Evolutionary conservation across 345 rosid genomes (phyloP).

Genomic region (Lepidium didymum): DNA sequence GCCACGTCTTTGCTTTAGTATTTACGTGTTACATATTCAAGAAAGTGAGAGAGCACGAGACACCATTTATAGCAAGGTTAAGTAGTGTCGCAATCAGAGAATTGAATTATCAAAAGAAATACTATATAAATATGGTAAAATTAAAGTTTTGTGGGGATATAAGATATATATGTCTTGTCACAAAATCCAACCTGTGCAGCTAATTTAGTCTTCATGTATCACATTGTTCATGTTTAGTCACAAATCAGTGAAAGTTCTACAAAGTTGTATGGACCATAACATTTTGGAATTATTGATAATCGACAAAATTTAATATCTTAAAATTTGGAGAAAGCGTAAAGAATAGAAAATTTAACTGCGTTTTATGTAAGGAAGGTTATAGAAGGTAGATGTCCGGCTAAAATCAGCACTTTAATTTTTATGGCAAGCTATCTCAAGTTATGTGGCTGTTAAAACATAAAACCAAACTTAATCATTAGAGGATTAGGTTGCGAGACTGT

Average conservation of each 20-base stretch:
- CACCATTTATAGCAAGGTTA: constrained; percentile 20
- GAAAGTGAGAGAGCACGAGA: constrained; percentile 10
- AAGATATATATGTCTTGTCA: constrained; percentile 19
- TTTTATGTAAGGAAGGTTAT: too few species aligned
- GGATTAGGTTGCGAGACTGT: too few species aligned
- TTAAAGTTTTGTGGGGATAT: constrained; percentile 16
- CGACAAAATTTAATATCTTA: background rate
- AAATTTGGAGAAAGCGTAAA: background rate
- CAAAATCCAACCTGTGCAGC: constrained; percentile 5
- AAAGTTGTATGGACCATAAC: constrained; percentile 2
- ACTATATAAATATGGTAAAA: background rate
- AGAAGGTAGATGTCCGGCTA: too few species aligned
- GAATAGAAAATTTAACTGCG: background rate
- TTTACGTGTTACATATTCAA: too few species aligned
- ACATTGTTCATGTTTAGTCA: constrained; percentile 8
- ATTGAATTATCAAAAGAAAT: constrained; percentile 8
- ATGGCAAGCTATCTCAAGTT: too few species aligned
- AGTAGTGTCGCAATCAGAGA: constrained; percentile 20
- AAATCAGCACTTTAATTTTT: too few species aligned
- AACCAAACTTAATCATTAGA: too few species aligned
- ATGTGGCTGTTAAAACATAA: too few species aligned
- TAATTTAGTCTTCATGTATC: background rate
- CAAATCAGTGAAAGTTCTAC: background rate
- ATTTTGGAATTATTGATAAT: constrained; percentile 1
- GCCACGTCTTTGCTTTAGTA: too few species aligned